phyloP scores from a whole-genome alignment of 2,329 filamentous ascomycete genomes.

The Trematosphaeria pertusa region DNA sequence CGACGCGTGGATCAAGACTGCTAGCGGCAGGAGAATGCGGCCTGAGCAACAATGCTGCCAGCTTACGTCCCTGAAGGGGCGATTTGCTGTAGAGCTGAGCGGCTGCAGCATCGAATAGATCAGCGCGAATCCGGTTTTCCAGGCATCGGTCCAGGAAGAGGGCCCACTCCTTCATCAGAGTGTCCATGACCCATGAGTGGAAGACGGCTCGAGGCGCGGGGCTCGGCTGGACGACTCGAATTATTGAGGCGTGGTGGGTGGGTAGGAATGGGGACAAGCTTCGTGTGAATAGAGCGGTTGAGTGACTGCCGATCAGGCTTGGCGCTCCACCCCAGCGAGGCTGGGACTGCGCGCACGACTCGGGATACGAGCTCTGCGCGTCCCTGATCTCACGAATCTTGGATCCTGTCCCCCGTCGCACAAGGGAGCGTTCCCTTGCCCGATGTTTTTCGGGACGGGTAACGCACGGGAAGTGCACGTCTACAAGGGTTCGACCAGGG shows the following conservation, averaged over 20 bases:
- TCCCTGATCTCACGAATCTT: no score
- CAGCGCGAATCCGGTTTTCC: constrained; percentile 35
- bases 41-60: constrained; percentile 44
- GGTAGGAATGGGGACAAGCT: constrained; percentile 17
- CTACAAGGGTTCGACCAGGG: no score
- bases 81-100: constrained; percentile 41
- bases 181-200: constrained; percentile 42
- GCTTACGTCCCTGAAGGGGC: constrained; percentile 43
- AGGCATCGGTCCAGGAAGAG: constrained; percentile 45
- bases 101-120: constrained; percentile 43
- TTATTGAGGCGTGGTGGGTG: constrained; percentile 28
- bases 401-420: no score
- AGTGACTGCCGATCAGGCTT: constrained; percentile 16
- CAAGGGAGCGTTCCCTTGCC: no score
- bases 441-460: no score
- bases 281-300: constrained; percentile 15
- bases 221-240: constrained; percentile 19
- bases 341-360: no score
- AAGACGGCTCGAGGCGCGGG: constrained; percentile 20
- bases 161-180: constrained; percentile 42
- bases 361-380: no score
- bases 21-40: constrained; percentile 34
- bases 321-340: no score
- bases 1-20: constrained; percentile 43
- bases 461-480: no score